Evolutionary conservation across 305 asterid genomes (phyloP).

Genomic region (Solanum hybrid): DNA sequence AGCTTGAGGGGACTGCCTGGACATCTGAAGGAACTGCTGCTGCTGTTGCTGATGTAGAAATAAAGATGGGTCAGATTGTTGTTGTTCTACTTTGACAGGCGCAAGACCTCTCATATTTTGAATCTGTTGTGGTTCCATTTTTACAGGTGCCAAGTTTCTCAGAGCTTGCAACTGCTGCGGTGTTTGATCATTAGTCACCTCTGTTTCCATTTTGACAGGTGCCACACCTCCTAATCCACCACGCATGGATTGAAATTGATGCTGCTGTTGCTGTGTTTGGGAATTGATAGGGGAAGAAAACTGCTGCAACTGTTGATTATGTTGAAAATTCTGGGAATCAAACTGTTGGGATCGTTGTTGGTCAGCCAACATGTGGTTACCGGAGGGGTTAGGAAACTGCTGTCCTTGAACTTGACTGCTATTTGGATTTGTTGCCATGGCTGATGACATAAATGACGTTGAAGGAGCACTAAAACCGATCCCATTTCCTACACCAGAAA

Average conservation of each 20-base stretch:
- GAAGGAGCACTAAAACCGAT: slow-evolving; percentile 50
- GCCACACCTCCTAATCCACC: slow-evolving; percentile 36
- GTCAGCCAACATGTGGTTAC: slow-evolving; percentile 53
- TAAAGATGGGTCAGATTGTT: slow-evolving; percentile 55
- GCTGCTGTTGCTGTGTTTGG: slow-evolving; percentile 54
- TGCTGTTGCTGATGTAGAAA: slow-evolving; percentile 62
- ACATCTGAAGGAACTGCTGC: slow-evolving; percentile 38
- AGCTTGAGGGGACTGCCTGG: slow-evolving; percentile 67
- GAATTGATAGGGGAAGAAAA: slow-evolving; percentile 41
- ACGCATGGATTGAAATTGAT: slow-evolving; percentile 53
- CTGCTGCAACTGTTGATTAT: slow-evolving; percentile 65
- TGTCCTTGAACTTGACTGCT: slow-evolving; percentile 62
- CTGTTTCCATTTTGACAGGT: slow-evolving; percentile 60
- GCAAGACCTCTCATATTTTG: slow-evolving; percentile 54
- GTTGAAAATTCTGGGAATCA: slow-evolving; percentile 49
- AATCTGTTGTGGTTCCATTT: slow-evolving; percentile 69
- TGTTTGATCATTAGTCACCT: slow-evolving; percentile 49
- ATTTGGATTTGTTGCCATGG: slow-evolving; percentile 31
- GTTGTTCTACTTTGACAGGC: slow-evolving; percentile 68
- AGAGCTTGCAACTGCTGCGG: slow-evolving; percentile 56
- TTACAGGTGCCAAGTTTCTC: slow-evolving; percentile 49
- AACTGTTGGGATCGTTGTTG: slow-evolving; percentile 59
- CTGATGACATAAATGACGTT: slow-evolving; percentile 35
- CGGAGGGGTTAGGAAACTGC: slow-evolving; percentile 41
- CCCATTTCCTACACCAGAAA: slow-evolving; percentile 40